Percentiles rank a stretch among this genome's conserved stretches.
phyloP scores from a whole-genome alignment of 2,329 filamentous ascomycete genomes.

The Sclerotiophoma versabilis region DNA sequence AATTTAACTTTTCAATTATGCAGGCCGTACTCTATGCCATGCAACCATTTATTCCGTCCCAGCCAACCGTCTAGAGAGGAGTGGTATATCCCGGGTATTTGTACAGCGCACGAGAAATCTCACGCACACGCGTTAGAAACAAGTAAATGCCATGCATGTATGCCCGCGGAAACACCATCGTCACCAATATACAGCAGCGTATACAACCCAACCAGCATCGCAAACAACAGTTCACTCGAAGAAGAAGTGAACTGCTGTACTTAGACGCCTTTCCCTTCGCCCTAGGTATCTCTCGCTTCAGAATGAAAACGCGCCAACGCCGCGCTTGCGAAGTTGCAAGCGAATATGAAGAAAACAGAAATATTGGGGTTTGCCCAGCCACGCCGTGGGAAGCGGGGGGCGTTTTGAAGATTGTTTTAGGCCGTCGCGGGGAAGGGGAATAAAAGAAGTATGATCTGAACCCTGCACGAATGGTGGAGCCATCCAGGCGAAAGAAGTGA shows the following conservation, averaged over 20 bases:
- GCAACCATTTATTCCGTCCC: not conserved
- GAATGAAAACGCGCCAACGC: slow-evolving; percentile 26
- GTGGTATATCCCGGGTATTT: slow-evolving; percentile 48
- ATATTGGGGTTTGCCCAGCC: slow-evolving; percentile 26
- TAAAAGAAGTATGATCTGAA: slow-evolving; percentile 12
- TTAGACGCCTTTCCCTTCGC: slow-evolving; percentile 10
- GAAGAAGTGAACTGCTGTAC: not conserved
- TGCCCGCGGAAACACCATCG: slow-evolving; percentile 25
- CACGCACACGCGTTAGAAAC: slow-evolving; percentile 17
- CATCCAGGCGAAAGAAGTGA: slow-evolving; percentile 9
- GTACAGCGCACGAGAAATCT: slow-evolving; percentile 27
- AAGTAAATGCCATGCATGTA: slow-evolving; percentile 22
- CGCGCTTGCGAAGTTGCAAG: slow-evolving; percentile 22
- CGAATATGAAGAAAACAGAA: not conserved
- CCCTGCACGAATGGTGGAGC: not conserved
- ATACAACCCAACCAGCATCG: not conserved
- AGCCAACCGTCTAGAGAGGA: slow-evolving; percentile 41
- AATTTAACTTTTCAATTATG: slow-evolving; percentile 6
- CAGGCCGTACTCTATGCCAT: slow-evolving; percentile 12
- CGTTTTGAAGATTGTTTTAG: slow-evolving; percentile 21
- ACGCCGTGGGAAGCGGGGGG: slow-evolving; percentile 25
- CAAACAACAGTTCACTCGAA: not conserved
- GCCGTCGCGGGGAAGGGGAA: slow-evolving; percentile 28
- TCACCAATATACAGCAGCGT: slow-evolving; percentile 13
- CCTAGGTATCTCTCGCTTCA: slow-evolving; percentile 24